Evolutionary conservation across 139 green algal species (phyloP), one percentile per base, ranked within the genome.

Genomic region (Picochlorum costavermella): DNA sequence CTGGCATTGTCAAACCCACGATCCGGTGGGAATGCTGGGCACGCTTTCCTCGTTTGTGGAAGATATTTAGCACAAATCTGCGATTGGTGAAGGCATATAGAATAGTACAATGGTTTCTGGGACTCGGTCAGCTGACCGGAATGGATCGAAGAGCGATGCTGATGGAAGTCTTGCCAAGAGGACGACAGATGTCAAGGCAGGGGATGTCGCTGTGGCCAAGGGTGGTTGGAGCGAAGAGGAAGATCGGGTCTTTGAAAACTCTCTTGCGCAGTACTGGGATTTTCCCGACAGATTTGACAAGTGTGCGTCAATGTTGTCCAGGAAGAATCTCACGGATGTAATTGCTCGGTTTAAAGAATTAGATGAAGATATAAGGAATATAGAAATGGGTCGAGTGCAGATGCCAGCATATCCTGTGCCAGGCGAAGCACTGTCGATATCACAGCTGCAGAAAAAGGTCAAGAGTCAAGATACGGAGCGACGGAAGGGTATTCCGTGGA

Each of bases 401-500:
- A 70, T 90, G 36, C 83, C 83, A 33, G 67, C 74, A 45, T 88
- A 90, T 63, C 62, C 68, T 8, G 68, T 70, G 23, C 60, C 75
- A 4, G 60, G 62, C 2, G 70, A 80, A 58, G 56, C 73, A 9
- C 48, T 74, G 23, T 73, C 69, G 17, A 59, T 70, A 45, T 60
- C 69, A 26, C 62, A 72, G 51, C 64, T 81, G 49, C 67, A 75
- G 62, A 64, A 73, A 57, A 80, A 82, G 33, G 55, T 70, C 2
- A 71, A 71, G 60, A 64, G 60, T 44, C 65, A 71, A 44, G 80
- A 78, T 45, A 74, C 73, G 14, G 86, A 91, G 69, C 70, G 84
- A 17, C 80, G 87, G 12, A 97, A 97, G 70, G 90, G 90, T 48
- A 90, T 97, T 31, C 87, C 90, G 1, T 97, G 90, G 90, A 95